phyloP scores from a whole-genome alignment of 1,284 basidiomycete species.

The Ustilago xerochloae region DNA sequence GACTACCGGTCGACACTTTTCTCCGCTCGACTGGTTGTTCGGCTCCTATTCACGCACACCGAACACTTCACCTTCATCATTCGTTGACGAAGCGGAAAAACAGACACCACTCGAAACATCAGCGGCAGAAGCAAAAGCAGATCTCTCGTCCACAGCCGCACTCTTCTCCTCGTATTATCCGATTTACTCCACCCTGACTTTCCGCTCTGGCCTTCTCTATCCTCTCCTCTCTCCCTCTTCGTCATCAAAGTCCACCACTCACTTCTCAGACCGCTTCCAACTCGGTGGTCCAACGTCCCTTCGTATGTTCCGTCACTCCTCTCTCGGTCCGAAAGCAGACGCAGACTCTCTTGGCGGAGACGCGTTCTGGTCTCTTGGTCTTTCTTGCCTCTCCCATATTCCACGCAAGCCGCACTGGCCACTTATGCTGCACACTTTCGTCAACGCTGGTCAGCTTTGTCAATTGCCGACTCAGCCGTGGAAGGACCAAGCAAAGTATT shows the following conservation, averaged over 20 bases:
- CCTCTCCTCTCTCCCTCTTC: constrained; percentile 48
- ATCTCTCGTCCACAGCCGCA: not conserved
- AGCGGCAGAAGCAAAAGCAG: not conserved
- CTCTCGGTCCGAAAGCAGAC: constrained; percentile 84
- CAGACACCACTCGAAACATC: not conserved
- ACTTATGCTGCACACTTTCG: constrained; percentile 83
- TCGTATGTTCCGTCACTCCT: constrained; percentile 84
- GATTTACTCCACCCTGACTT: constrained; percentile 27
- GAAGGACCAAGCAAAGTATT: not conserved
- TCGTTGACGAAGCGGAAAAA: constrained; percentile 3
- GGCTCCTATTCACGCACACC: not conserved
- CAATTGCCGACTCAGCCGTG: constrained; percentile 67
- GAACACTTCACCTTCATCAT: constrained; percentile 1
- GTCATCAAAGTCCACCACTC: constrained; percentile 67
- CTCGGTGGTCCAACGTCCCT: constrained; percentile 92
- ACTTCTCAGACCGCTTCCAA: constrained; percentile 88
- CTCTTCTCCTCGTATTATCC: constrained; percentile 3
- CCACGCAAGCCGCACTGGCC: constrained; percentile 87
- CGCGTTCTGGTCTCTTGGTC: constrained; percentile 83
- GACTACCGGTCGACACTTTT: constrained; percentile 22
- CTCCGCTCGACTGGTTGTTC: constrained; percentile 18
- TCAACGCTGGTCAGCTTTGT: constrained; percentile 87
- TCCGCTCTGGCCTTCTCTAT: constrained; percentile 48
- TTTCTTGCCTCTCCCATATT: constrained; percentile 82
- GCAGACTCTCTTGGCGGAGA: constrained; percentile 87